A percentile compares a stretch with the other conserved stretches of the same genome.
phyloP scores from a whole-genome alignment of 2,329 filamentous ascomycete genomes.

The Aspergillus nomiae region DNA sequence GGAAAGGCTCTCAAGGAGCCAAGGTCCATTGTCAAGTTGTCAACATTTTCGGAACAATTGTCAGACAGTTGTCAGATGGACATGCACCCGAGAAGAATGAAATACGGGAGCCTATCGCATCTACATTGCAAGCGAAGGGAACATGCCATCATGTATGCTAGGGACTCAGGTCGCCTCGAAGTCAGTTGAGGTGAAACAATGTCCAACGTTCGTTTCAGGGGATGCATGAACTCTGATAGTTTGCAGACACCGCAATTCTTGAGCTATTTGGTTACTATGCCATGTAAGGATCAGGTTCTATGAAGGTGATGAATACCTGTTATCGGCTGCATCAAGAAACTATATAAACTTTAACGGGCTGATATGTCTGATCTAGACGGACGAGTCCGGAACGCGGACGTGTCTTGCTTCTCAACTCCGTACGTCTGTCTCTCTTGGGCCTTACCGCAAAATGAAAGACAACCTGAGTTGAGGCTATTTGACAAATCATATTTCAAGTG shows the following conservation, averaged over 20 bases:
- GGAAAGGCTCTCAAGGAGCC: neutral
- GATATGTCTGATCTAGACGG: neutral
- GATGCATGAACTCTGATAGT: neutral
- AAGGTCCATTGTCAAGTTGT: neutral
- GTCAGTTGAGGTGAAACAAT: neutral
- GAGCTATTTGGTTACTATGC: neutral
- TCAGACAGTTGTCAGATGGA: neutral
- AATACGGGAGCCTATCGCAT: neutral
- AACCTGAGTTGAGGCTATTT: neutral
- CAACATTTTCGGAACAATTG: neutral
- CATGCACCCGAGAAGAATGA: neutral
- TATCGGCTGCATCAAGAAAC: neutral
- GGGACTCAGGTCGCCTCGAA: neutral
- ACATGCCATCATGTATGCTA: neutral
- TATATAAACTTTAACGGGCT: neutral
- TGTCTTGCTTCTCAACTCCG: neutral
- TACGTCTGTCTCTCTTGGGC: neutral
- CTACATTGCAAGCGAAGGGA: neutral
- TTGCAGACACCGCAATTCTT: neutral
- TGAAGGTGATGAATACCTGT: no score
- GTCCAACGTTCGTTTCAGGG: neutral
- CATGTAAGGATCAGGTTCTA: neutral
- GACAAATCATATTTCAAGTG: neutral
- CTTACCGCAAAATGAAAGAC: constrained; percentile 2
- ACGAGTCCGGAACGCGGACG: neutral